These are phyloP conservation scores for Entomortierella parvispora DNA, from an alignment of 192 early-diverging fungal genomes.

Conservation along the genomic window DNA sequence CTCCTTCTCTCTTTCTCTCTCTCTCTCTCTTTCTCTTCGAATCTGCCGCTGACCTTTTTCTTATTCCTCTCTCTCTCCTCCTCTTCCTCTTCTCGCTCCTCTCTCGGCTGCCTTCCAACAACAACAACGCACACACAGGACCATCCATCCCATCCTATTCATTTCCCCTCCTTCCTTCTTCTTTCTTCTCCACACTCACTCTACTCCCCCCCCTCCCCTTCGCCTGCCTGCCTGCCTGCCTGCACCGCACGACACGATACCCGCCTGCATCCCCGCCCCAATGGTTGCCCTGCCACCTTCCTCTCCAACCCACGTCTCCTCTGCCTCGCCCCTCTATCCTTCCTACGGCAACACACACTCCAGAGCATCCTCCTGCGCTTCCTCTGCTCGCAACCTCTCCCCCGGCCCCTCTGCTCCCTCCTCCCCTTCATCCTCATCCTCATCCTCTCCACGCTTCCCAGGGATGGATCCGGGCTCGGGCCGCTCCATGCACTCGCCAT, in stretches of 20 bases:
- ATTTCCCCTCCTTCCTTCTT: neutral
- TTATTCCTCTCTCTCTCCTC: neutral
- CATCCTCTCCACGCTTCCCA: slow-evolving; percentile 37
- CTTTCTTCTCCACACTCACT: neutral
- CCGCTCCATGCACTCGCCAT: slow-evolving; percentile 6
- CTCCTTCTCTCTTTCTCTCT: too few species aligned
- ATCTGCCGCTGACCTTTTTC: too few species aligned
- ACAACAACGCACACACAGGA: too few species aligned
- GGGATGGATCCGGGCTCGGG: slow-evolving; percentile 34
- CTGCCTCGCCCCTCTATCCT: slow-evolving; percentile 4
- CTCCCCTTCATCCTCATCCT: slow-evolving; percentile 21
- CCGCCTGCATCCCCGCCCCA: neutral
- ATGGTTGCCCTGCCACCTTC: slow-evolving; percentile 41
- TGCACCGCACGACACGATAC: too few species aligned
- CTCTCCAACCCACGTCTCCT: slow-evolving; percentile 26
- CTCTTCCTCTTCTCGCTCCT: too few species aligned
- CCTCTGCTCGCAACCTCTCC: slow-evolving; percentile 10
- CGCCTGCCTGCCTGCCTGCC: neutral
- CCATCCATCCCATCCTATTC: neutral
- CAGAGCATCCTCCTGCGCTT: slow-evolving; percentile 4
- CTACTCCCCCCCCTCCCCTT: neutral
- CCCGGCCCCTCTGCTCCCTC: slow-evolving; percentile 24
- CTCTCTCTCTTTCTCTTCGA: too few species aligned
- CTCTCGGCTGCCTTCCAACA: too few species aligned
- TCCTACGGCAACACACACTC: slow-evolving; percentile 7